phyloP scores from a whole-genome alignment of 495 filamentous ascomycete genomes.

The Talaromyces stipitatus region DNA sequence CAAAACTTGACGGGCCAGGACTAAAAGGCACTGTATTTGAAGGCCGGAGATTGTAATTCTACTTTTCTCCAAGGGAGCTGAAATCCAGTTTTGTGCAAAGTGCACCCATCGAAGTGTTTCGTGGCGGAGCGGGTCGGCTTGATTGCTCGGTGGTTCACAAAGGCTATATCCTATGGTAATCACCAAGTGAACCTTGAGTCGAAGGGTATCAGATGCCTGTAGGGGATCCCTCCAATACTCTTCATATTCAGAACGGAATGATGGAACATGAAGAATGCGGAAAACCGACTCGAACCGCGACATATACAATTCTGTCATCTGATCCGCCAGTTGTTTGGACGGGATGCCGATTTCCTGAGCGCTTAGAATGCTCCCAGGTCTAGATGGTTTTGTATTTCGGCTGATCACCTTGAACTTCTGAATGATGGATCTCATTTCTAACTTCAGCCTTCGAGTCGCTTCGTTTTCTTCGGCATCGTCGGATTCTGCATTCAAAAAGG shows the following conservation, averaged over 20 bases:
- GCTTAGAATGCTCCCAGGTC: too few species aligned
- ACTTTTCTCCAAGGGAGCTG: slow-evolving; percentile 39
- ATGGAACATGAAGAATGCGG: slow-evolving; percentile 19
- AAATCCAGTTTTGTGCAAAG: slow-evolving; percentile 38
- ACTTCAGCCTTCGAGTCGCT: too few species aligned
- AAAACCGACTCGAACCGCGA: slow-evolving; percentile 16
- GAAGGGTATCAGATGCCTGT: slow-evolving; percentile 10
- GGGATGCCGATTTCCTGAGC: too few species aligned
- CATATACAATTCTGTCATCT: slow-evolving; percentile 14
- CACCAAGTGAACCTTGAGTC: slow-evolving; percentile 14
- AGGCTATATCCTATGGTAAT: slow-evolving; percentile 5
- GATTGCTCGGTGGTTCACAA: slow-evolving; percentile 11
- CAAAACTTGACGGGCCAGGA: slow-evolving; percentile 45
- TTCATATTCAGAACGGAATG: slow-evolving; percentile 22
- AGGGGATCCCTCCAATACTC: slow-evolving; percentile 12
- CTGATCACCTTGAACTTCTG: too few species aligned
- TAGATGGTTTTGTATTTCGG: too few species aligned
- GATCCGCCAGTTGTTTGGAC: too few species aligned
- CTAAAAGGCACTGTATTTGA: slow-evolving; percentile 46
- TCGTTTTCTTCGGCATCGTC: too few species aligned
- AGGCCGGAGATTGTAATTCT: slow-evolving; percentile 32
- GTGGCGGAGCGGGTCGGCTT: slow-evolving; percentile 16
- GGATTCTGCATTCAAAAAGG: too few species aligned
- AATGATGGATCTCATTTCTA: too few species aligned
- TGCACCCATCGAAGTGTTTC: slow-evolving; percentile 43